These are phyloP conservation scores for Vitis labrusca DNA, from an alignment of 164 flowering plant species.

Conservation along the genomic window DNA sequence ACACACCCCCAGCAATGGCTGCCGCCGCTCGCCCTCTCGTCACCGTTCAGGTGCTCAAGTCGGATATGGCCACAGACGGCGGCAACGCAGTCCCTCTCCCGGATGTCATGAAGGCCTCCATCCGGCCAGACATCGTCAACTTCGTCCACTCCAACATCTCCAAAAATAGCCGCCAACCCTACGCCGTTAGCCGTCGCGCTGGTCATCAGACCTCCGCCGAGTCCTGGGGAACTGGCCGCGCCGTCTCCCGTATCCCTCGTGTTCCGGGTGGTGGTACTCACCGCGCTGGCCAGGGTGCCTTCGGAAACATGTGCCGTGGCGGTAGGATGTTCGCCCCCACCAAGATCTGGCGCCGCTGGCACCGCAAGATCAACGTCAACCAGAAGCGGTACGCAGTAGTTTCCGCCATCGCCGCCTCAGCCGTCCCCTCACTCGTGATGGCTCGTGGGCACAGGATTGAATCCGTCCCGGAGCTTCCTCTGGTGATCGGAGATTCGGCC, in stretches of 20 bases:
- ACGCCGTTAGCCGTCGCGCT: constrained; percentile 69
- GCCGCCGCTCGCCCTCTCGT: constrained; percentile 74
- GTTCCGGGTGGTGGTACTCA: constrained; percentile 97
- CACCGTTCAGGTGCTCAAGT: constrained; percentile 54
- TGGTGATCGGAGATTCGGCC: constrained; percentile 63
- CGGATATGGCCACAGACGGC: constrained; percentile 72
- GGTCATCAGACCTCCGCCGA: constrained; percentile 97
- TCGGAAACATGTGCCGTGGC: constrained; percentile 96
- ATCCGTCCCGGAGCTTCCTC: constrained; percentile 71
- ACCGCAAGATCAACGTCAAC: constrained; percentile 63
- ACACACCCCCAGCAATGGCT: constrained; percentile 31
- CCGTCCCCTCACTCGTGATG: constrained; percentile 70
- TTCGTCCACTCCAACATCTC: constrained; percentile 73
- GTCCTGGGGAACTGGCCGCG: constrained; percentile 96
- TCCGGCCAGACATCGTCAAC: constrained; percentile 78
- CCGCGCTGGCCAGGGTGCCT: constrained; percentile 94
- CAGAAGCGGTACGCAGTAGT: constrained; percentile 80
- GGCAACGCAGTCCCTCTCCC: constrained; percentile 55
- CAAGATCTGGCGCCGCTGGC: constrained; percentile 94
- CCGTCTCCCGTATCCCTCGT: constrained; percentile 95
- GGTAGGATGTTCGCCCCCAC: constrained; percentile 95
- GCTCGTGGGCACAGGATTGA: constrained; percentile 84
- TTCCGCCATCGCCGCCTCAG: constrained; percentile 82
- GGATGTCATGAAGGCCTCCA: constrained; percentile 70
- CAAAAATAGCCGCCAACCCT: constrained; percentile 84